These are phyloP conservation scores for Cordia subcordata DNA, from an alignment of 257 asterid species.

Conservation along the genomic window DNA sequence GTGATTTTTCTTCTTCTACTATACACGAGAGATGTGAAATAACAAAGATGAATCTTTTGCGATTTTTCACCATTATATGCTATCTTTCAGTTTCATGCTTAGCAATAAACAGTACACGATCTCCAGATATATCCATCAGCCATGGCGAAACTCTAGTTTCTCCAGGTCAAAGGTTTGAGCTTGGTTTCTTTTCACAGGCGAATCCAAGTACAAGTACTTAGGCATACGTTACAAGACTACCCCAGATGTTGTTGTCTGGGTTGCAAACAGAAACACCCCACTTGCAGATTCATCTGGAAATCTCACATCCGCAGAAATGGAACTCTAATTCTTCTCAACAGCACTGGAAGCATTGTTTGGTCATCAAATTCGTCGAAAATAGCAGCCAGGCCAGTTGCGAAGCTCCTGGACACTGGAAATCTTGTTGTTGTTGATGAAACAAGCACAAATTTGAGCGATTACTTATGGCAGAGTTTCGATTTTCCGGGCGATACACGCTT, in stretches of 20 bases:
- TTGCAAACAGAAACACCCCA: conserved; percentile 21
- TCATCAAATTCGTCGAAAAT: conserved; percentile 13
- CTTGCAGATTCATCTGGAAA: conserved; percentile 11
- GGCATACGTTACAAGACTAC: conserved; percentile 18
- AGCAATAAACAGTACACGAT: neutral
- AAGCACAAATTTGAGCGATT: neutral
- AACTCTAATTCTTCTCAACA: conserved; percentile 13
- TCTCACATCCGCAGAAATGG: conserved; percentile 14
- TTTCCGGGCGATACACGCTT: conserved; percentile 15
- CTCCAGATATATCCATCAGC: neutral
- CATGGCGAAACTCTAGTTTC: conserved; percentile 10
- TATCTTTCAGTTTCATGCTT: neutral
- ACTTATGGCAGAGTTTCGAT: conserved; percentile 32
- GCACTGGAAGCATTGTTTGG: conserved; percentile 14
- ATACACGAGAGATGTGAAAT: too few relatives aligned
- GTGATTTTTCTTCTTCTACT: neutral
- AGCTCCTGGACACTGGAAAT: conserved; percentile 24
- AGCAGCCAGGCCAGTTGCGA: conserved; percentile 1
- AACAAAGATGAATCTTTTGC: neutral
- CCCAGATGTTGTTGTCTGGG: conserved; percentile 8
- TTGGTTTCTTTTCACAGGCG: conserved; percentile 29
- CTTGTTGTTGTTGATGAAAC: conserved; percentile 7
- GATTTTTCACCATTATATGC: neutral
- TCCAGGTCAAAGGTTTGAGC: conserved; percentile 15
- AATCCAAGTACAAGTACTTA: conserved; percentile 11